A percentile compares a stretch with the other conserved stretches of the same genome.
Conservation (phyloP, 169 alveolate species). For the Eimeria falciformis region DNA sequence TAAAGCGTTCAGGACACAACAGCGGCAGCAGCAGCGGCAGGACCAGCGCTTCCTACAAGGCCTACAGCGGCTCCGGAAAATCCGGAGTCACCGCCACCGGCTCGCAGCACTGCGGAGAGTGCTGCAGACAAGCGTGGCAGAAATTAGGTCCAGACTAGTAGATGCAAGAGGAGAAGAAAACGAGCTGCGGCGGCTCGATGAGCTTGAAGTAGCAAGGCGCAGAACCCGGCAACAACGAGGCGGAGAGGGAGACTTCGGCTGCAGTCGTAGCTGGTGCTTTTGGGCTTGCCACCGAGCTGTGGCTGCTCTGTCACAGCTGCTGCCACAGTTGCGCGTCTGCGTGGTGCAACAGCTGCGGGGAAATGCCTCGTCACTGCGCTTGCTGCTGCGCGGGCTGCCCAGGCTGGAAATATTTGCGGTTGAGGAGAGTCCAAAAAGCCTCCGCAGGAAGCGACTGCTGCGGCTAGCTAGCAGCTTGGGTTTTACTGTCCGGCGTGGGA, state of each 20-base stretch:
- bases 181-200: constrained; percentile 25
- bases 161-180: not conserved
- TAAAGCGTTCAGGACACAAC: not conserved
- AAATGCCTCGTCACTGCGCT: constrained; percentile 57
- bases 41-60: constrained; percentile 59
- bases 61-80: constrained; percentile 26
- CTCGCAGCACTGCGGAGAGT: constrained; percentile 60
- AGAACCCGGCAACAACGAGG: constrained; percentile 47
- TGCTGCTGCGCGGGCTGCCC: constrained; percentile 68
- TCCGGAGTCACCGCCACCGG: constrained; percentile 54
- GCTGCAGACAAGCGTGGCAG: constrained; percentile 37
- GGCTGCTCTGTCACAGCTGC: constrained; percentile 73
- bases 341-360: constrained; percentile 70
- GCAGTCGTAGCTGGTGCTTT: constrained; percentile 67
- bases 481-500: constrained; percentile 64
- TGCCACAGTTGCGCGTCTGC: constrained; percentile 69
- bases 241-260: constrained; percentile 50
- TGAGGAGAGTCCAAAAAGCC: constrained; percentile 40
- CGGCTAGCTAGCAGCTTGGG: constrained; percentile 58
- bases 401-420: constrained; percentile 66
- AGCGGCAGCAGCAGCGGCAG: constrained; percentile 43
- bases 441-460: constrained; percentile 49
- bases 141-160: not conserved
- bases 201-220: constrained; percentile 50
- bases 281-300: constrained; percentile 72